Evolutionary conservation across 129 eudicot genomes (phyloP), one percentile per base, ranked within the genome.

Genomic region (Smallanthus sonchifolius): DNA sequence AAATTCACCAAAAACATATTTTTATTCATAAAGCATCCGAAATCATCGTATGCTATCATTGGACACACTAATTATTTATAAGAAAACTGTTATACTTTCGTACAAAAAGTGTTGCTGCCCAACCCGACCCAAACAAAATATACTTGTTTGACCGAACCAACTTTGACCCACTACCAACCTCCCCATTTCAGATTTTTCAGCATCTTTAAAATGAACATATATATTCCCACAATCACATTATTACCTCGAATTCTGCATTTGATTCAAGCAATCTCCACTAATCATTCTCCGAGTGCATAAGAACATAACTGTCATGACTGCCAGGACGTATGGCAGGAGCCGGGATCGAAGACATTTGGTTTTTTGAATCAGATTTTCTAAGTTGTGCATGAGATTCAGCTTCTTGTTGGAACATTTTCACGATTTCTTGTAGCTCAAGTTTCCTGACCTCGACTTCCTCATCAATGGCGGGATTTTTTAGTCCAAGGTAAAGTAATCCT

Each of bases 331-430:
- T 28, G 17, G 63, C 37, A 55, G 74, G 40, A 38, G 67, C 63
- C 66, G 78, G 80, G 49, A 52, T 43, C 2, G 82, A 44, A 19
- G 74, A 20, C 62, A 55, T 56, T 11, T 14, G 63, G 51, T 73
- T 62, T 47, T 7, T 55, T 4, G 81, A 73, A 48, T 71, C 67
- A 39, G 84, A 79, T 70, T 85, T 87, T 48, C 92, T 76, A 45
- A 88, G 80, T 73, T 88, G 90, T 7, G 86, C 90, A 79, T 88
- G 93, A 54, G 86, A 67, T 81, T 88, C 90, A 1, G 89, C 92
- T 67, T 87, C 89, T 37, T 83, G 82, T 76, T 87, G 84, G 62
- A 87, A 87, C 87, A 88, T 80, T 71, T 78, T 85, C 11, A 88
- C 93, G 48, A 88, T 76, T 57, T 88, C 89, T 75, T 88, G 75